Percentiles rank a stretch among this genome's conserved stretches.
These are phyloP conservation scores for Galerina marginata DNA, from an alignment of 768 basidiomycete species.

Conservation along the genomic window DNA sequence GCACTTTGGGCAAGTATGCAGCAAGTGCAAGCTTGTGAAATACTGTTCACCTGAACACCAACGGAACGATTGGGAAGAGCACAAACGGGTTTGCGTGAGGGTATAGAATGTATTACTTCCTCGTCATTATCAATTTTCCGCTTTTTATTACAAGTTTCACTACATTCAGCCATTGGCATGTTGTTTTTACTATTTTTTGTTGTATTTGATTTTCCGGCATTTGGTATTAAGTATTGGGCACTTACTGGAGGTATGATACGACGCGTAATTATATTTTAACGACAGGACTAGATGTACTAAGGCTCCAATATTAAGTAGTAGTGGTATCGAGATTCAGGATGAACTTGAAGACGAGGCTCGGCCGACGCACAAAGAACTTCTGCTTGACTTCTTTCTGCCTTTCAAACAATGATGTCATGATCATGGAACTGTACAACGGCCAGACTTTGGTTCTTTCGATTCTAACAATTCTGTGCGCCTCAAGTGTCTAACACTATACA, in stretches of 20 bases:
- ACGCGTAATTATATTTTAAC: neutral
- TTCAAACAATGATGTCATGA: too few species aligned
- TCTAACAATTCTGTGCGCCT: too few species aligned
- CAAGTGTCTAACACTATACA: too few species aligned
- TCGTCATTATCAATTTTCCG: neutral
- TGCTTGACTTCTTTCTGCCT: too few species aligned
- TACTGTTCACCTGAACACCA: conserved; percentile 81
- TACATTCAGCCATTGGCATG: neutral
- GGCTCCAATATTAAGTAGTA: too few species aligned
- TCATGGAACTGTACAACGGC: too few species aligned
- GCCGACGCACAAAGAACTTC: too few species aligned
- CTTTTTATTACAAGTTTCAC: neutral
- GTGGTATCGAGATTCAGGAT: too few species aligned
- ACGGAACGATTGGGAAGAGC: conserved; percentile 79
- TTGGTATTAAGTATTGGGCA: too few species aligned
- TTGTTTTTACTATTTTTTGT: neutral
- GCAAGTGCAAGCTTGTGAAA: conserved; percentile 79
- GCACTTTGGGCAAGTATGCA: conserved; percentile 64
- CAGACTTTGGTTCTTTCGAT: too few species aligned
- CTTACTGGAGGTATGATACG: neutral
- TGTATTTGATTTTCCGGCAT: neutral
- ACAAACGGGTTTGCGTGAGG: conserved; percentile 65
- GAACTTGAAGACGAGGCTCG: too few species aligned
- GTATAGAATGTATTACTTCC: conserved; percentile 4
- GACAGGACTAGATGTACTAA: neutral